These are phyloP conservation scores for Ophiostoma ulmi DNA, from an alignment of 2,329 filamentous ascomycete genomes.

Conservation along the genomic window DNA sequence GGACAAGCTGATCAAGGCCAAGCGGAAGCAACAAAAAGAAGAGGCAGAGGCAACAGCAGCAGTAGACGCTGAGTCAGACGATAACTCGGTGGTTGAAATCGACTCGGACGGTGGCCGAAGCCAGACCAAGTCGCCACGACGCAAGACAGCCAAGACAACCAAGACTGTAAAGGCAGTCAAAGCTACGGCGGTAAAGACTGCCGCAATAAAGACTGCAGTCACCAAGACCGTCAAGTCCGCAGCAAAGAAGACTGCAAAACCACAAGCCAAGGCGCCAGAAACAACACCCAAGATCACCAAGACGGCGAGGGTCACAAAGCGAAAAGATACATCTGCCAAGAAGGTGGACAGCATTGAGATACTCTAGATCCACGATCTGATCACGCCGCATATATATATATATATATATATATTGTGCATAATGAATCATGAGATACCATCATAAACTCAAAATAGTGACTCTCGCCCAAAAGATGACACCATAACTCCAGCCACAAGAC, in stretches of 20 bases:
- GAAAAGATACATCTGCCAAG: background rate
- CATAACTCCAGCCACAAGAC: background rate
- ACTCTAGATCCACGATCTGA: background rate
- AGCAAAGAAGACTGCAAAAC: background rate
- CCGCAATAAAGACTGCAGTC: background rate
- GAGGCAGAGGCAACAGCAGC: background rate
- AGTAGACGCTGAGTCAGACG: background rate
- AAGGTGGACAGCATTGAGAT: background rate
- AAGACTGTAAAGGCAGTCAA: background rate
- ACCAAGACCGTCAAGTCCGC: background rate
- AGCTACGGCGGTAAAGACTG: background rate
- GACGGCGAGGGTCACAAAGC: conserved; percentile 20
- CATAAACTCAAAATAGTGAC: background rate
- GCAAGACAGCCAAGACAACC: background rate
- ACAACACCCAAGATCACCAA: conserved; percentile 18
- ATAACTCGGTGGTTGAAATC: background rate
- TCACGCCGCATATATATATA: background rate
- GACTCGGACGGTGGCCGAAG: background rate
- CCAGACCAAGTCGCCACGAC: background rate
- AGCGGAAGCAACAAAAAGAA: conserved; percentile 24
- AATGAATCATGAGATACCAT: background rate
- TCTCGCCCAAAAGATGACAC: no score
- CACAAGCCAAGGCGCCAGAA: conserved; percentile 16
- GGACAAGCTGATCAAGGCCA: conserved; percentile 57
- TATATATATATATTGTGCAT: background rate